Conservation (phyloP, 345 rosid genomes). For the Acer campestre region DNA sequence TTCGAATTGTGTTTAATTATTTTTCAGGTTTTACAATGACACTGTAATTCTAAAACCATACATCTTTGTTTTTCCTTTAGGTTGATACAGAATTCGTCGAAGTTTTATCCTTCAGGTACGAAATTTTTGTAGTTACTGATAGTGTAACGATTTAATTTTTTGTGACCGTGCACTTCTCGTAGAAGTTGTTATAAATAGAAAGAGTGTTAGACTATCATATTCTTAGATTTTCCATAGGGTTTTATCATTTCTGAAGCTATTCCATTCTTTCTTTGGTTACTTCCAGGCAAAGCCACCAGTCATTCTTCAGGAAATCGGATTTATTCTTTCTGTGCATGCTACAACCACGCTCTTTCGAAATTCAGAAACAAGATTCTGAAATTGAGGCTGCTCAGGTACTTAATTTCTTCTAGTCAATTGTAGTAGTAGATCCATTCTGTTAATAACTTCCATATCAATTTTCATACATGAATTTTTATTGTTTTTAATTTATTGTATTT, state of each 20-base stretch:
- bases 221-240: no score
- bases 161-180: no score
- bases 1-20: no score
- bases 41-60: no score
- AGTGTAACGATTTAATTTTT: no score
- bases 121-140: neutral
- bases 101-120: no score
- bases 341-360: conserved; percentile 42
- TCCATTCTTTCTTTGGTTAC: neutral
- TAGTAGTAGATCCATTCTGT: neutral
- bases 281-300: conserved; percentile 60
- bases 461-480: no score
- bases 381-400: conserved; percentile 60
- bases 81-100: no score
- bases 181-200: neutral
- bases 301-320: conserved; percentile 58
- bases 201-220: neutral
- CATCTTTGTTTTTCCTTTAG: no score
- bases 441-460: no score
- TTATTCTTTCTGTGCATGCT: conserved; percentile 59
- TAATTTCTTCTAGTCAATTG: neutral
- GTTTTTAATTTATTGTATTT: no score
- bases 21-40: no score
- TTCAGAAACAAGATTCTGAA: conserved; percentile 59
- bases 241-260: neutral